Base-by-base conservation (phyloP, 2,329 filamentous ascomycete species). In the Didymella exigua region DNA sequence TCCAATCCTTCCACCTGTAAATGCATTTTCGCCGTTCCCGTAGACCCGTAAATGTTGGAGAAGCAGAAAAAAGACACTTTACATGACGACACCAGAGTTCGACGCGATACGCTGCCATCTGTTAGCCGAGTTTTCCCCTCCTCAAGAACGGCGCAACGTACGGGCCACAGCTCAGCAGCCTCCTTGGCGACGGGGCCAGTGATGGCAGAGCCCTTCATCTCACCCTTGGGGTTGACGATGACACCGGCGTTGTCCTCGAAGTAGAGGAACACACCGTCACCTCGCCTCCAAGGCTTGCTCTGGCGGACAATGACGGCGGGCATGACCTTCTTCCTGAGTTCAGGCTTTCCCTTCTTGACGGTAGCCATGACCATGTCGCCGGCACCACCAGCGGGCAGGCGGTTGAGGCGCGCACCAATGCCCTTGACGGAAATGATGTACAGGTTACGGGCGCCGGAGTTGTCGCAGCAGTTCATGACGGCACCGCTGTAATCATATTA, bases 201-300 rank as follows among this genome's bases (percentile, higher is more conserved):
- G 80, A 99, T 99, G 80, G 95, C 95, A 68, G 92, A 97, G 78
- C 95, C 95, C 90, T 99, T 99, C 95, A 99, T 99, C 86, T 99
- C 95, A 84, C 95, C 95, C 90, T 99, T 99, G 82, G 93, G 92
- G 87, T 99, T 99, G 86, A 99, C 95, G 77, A 99, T 99, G 76
- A 99, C 95, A 88, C 95, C 95, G 79, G 95, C 95, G 82, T 99
- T 99, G 84, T 99, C 96, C 91, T 99, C 95, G 78, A 99, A 99
- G 88, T 99, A 99, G 74, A 99, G 88, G 87, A 91, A 99, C 76
- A 98, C 90, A 82, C 95, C 96, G 81, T 99, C 95, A 73, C 90
- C 90, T 81, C 95, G 89, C 87, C 95, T 93, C 95, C 95, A 99
- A 76, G 95, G 95, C 89, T 99, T 99, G 85, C 89, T 90, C 86